These are phyloP conservation scores for Ramaria rubella DNA, from an alignment of 768 basidiomycete species.

Conservation along the genomic window DNA sequence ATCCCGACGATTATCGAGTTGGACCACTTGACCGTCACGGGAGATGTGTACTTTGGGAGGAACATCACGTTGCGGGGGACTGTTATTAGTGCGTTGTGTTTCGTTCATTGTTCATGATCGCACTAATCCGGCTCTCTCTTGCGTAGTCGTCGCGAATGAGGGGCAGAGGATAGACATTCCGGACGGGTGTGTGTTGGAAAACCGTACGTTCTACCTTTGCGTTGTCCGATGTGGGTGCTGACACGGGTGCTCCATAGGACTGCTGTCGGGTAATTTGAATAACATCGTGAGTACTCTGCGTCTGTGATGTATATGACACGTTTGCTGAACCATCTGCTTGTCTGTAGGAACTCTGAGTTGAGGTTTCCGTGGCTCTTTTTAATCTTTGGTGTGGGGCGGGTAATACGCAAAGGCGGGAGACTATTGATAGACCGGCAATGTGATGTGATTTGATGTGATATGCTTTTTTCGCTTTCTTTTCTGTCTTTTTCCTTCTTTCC, in stretches of 20 bases:
- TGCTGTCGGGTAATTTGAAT: constrained; percentile 79
- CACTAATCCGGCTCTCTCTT: constrained; percentile 1
- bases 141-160: constrained; percentile 65
- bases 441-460: background rate
- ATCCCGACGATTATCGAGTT: constrained; percentile 87
- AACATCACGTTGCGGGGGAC: constrained; percentile 84
- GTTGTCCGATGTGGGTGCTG: constrained; percentile 5
- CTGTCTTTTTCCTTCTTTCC: background rate
- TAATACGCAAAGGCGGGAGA: background rate
- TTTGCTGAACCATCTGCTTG: background rate
- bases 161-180: constrained; percentile 78
- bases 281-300: constrained; percentile 45
- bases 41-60: constrained; percentile 85
- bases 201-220: constrained; percentile 36
- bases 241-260: constrained; percentile 30
- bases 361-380: background rate
- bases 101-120: background rate
- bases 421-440: background rate
- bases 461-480: background rate
- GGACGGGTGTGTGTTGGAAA: constrained; percentile 74
- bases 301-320: background rate
- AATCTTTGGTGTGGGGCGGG: background rate
- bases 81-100: constrained; percentile 55
- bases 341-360: background rate
- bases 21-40: constrained; percentile 91